Base-by-base conservation (phyloP, 371 early-diverging fungal genomes). In the Mortierella sp. region DNA sequence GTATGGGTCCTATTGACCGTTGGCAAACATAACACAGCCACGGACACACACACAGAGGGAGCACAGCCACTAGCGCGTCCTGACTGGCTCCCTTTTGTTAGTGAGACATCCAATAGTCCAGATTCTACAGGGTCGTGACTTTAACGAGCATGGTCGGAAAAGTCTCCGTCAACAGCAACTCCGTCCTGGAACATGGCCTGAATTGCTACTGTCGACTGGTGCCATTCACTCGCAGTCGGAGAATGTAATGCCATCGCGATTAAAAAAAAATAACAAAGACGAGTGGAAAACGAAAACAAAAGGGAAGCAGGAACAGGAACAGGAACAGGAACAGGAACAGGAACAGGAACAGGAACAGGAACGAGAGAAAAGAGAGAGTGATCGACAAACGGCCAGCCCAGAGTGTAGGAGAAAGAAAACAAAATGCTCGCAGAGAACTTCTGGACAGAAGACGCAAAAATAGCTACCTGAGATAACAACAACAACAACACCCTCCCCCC, bases 51-150 rank as follows among this genome's bases (percentile, higher is more conserved):
- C 16, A 16, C 16, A 50, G 16, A 19, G 37, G 10, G 40, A 67
- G 24, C 40, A 67, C 67, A 67, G 67, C 67, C 40, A 67, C 43
- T 67, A 8, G 67, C 67, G 67, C 67, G 67, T 67, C 40, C 67
- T 67, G 24, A 67, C 67, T 67, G 40, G 67, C 43, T 64, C 64
- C 64, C 2, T 61, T 40, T 40, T 21, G 9, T 21, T 37, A 40
- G 67, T 67, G 67, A 67, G 67, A 67, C 67, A 67, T 67, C 67
- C 67, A 67, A 67, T 40, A 67, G 21, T 67, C 67, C 40, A 67
- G 40, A 67, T 67, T 67, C 67, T 21, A 21, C 34, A 21, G 37
- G 43, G 43, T 21, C 67, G 24, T 67, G 67, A 24, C 67, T 67
- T 10, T 24, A 40, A 67, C 13, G 40, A 64, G 21, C 37, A 21